Evolutionary conservation across 139 green algal genomes (phyloP).

Genomic region (Prasinococcaceae sp.): DNA sequence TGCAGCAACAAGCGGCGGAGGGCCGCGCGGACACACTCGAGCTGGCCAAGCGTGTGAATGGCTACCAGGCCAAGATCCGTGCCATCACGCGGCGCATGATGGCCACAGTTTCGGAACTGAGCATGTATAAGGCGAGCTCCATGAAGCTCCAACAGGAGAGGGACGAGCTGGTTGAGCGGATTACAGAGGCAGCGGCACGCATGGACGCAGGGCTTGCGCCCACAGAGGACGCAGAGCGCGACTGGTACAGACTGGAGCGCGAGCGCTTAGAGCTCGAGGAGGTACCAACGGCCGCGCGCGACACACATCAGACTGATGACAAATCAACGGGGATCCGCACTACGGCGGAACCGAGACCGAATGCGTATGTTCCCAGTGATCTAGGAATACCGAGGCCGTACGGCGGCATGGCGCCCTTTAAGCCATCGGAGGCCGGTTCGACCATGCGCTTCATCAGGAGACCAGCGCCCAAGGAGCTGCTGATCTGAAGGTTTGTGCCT

Average conservation of each 20-base stretch:
- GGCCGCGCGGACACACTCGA: conserved; percentile 39
- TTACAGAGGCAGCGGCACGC: conserved; percentile 21
- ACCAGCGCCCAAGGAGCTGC: conserved; percentile 43
- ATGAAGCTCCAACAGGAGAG: conserved; percentile 51
- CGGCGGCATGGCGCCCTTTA: conserved; percentile 58
- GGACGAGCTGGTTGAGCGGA: conserved; percentile 29
- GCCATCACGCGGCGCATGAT: conserved; percentile 60
- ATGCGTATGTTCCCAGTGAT: conserved; percentile 71
- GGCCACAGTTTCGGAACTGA: conserved; percentile 69
- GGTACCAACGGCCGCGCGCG: neutral
- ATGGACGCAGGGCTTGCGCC: conserved; percentile 41
- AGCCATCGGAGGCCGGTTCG: conserved; percentile 42
- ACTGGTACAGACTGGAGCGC: conserved; percentile 29
- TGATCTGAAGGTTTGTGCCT: too few relatives aligned
- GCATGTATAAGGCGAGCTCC: conserved; percentile 54
- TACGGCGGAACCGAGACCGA: conserved; percentile 46
- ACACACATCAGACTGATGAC: conserved; percentile 2
- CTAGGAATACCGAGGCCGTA: conserved; percentile 73
- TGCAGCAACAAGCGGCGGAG: conserved; percentile 33
- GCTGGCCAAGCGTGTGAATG: conserved; percentile 48
- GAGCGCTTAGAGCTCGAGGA: conserved; percentile 3
- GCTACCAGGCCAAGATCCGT: conserved; percentile 46
- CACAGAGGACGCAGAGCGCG: conserved; percentile 33
- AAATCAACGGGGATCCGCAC: conserved; percentile 10
- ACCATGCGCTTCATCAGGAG: conserved; percentile 66